Evolutionary conservation across 192 early-diverging fungal species (phyloP), one percentile per base, ranked within the genome.

Genomic region (Coemansia nantahalensis): DNA sequence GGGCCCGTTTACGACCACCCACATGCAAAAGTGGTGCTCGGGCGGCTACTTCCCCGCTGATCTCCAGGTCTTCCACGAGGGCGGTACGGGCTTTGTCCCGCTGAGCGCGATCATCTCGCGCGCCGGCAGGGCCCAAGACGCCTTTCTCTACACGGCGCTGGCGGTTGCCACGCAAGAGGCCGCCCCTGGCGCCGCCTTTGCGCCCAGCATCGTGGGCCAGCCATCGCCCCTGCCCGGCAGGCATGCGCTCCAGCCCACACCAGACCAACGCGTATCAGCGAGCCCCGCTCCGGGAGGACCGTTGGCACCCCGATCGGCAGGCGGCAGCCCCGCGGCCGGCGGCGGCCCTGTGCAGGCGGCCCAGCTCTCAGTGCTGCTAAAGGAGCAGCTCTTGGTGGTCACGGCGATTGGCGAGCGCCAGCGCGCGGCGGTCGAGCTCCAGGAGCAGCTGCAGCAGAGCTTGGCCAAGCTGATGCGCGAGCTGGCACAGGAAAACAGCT

Each of bases 1-100:
- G 67, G 95, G 93, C 18, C 94, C 95, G 19, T 98, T 96, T 60
- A 68, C 80, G 10, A 81, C 87, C 15, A 67, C 85, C 12, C 87
- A 94, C 42, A 98, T 98, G 95, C 91, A 98, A 39, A 92, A 91
- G 34, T 98, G 95, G 95, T 92, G 83, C 71, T 80, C 80, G 18
- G 85, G 80, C 18, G 90, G 89, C 21, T 98, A 91, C 64, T 96
- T 98, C 57, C 76, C 79, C 0, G 71, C 79, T 17, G 83, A 85
- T 36, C 78, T 98, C 28, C 84, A 91, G 21, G 85, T 98, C 28
- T 86, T 87, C 68, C 79, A 84, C 35, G 87, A 89, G 23, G 88
- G 89, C 36, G 88, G 92, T 24, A 24, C 80, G 3, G 63, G 62
- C 4, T 96, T 93, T 68, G 90, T 94, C 56, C 89, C 89, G 0